Conservation (phyloP, 2,329 filamentous ascomycete genomes). For the Anthostomella pinea region DNA sequence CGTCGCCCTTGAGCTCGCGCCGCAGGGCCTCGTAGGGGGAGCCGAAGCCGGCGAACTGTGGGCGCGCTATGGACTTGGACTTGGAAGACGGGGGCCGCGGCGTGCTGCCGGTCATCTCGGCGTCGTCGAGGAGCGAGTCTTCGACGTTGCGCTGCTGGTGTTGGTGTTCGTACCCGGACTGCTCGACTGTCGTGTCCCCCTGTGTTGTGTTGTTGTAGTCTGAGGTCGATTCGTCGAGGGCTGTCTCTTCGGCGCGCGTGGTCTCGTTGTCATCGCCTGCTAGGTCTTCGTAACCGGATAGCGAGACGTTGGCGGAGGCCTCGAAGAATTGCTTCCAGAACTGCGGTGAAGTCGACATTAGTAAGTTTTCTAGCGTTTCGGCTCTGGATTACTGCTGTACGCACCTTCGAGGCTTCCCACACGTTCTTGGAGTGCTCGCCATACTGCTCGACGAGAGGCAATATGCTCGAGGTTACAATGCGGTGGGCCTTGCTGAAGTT, state of each 20-base stretch:
- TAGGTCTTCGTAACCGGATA: conserved; percentile 89
- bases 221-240: conserved; percentile 52
- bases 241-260: conserved; percentile 48
- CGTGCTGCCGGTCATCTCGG: conserved; percentile 65
- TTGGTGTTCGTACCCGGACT: conserved; percentile 38
- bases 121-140: conserved; percentile 66
- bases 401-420: conserved; percentile 93
- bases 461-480: conserved; percentile 89
- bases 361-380: conserved; percentile 7
- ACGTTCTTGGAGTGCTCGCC: conserved; percentile 89
- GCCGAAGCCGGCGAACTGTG: conserved; percentile 59
- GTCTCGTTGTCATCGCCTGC: conserved; percentile 64
- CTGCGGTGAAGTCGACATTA: conserved; percentile 40
- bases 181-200: conserved; percentile 34
- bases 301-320: conserved; percentile 92
- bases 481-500: conserved; percentile 97
- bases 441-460: conserved; percentile 93
- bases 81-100: conserved; percentile 56
- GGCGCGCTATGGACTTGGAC: conserved; percentile 35
- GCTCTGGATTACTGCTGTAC: too few species aligned
- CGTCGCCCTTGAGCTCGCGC: conserved; percentile 57
- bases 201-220: conserved; percentile 36
- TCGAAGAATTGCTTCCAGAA: conserved; percentile 99
- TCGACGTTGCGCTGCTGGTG: conserved; percentile 39
- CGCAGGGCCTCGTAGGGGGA: conserved; percentile 76